phyloP scores from a whole-genome alignment of 441 rosid genomes.

The Croton setiger region DNA sequence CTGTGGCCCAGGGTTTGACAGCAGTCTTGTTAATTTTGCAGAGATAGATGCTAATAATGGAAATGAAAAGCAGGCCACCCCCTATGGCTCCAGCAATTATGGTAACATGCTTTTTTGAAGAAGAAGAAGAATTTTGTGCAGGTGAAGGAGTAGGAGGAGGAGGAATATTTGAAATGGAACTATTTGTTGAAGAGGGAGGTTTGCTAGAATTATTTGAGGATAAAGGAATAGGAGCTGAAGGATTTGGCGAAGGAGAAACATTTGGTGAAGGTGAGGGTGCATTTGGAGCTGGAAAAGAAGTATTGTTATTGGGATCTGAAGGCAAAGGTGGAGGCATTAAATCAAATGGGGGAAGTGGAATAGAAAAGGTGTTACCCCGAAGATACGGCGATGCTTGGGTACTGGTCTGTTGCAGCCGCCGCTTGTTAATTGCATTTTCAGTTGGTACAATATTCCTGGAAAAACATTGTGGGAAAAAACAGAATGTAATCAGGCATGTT shows the following conservation, averaged over 20 bases:
- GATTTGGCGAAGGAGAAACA: constrained; percentile 5
- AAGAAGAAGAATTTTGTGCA: constrained; percentile 26
- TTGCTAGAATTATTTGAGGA: constrained; percentile 21
- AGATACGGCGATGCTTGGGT: neutral
- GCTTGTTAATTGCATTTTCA: constrained; percentile 37
- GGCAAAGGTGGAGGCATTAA: constrained; percentile 10
- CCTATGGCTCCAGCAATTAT: constrained; percentile 38
- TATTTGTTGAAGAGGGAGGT: constrained; percentile 13
- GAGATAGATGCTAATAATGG: constrained; percentile 32
- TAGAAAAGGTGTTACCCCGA: neutral
- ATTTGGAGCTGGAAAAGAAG: constrained; percentile 11
- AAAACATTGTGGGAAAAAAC: neutral
- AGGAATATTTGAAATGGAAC: constrained; percentile 4
- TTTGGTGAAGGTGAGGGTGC: constrained; percentile 17
- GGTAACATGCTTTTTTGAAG: constrained; percentile 27
- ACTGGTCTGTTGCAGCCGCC: constrained; percentile 24
- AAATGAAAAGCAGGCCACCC: constrained; percentile 39
- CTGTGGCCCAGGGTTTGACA: constrained; percentile 86
- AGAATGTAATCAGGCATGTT: neutral
- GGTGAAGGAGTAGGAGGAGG: constrained; percentile 1
- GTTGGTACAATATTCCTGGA: constrained; percentile 35
- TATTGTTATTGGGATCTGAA: neutral
- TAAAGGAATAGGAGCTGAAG: neutral
- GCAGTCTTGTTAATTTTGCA: constrained; percentile 51
- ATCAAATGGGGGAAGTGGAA: constrained; percentile 30